Evolutionary conservation across 2,329 filamentous ascomycete genomes (phyloP).

Genomic region (Sordariomycetes sp.): DNA sequence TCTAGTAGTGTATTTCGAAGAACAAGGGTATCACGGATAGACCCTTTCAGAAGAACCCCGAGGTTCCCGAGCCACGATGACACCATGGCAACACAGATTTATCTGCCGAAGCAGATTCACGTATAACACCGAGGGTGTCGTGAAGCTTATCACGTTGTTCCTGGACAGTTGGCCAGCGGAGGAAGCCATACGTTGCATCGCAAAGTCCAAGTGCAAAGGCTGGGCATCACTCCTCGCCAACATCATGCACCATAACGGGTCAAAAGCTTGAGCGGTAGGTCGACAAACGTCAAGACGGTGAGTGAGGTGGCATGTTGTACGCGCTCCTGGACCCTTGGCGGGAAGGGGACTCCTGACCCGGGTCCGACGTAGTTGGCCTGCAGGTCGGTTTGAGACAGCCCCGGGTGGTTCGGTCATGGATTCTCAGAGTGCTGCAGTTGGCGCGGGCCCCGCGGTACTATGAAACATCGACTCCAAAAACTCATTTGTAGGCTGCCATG

Average conservation of each 20-base stretch:
- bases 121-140: slow-evolving; percentile 18
- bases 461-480: no score
- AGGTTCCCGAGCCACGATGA: not conserved
- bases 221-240: slow-evolving; percentile 22
- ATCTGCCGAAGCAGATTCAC: slow-evolving; percentile 2
- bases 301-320: slow-evolving; percentile 12
- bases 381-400: slow-evolving; percentile 17
- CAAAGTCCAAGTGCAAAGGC: slow-evolving; percentile 40
- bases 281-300: slow-evolving; percentile 36
- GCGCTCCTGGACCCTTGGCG: slow-evolving; percentile 18
- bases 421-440: no score
- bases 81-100: not conserved
- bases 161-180: slow-evolving; percentile 39
- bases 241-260: slow-evolving; percentile 25
- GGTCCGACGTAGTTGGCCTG: slow-evolving; percentile 21
- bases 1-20: not conserved
- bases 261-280: slow-evolving; percentile 29
- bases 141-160: slow-evolving; percentile 33
- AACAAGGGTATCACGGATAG: not conserved
- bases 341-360: slow-evolving; percentile 18
- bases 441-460: no score
- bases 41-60: not conserved
- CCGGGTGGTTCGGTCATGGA: slow-evolving; percentile 16
- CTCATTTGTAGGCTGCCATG: no score
- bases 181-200: slow-evolving; percentile 43